Evolutionary conservation across 1,139 yeast genomes (phyloP), one percentile per base, ranked within the genome.

Genomic region (Pichiaceae sp.): DNA sequence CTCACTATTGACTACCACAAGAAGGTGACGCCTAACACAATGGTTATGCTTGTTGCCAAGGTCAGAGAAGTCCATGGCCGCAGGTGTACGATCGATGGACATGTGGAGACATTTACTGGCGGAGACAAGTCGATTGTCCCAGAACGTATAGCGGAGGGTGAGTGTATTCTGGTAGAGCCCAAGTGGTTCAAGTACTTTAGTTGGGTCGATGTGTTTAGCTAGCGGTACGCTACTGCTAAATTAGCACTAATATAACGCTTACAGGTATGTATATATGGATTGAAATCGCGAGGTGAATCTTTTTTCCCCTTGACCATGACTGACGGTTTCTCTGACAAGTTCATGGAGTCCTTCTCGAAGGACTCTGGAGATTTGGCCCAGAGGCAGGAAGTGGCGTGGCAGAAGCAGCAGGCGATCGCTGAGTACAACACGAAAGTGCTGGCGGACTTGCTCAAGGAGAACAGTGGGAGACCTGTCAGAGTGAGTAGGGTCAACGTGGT

Each of bases 51-150:
- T 37, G 66, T 68, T 38, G 95, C 94, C 0, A 66, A 72, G 38
- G 87, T 89, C 1, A 59, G 60, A 8, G 78, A 81, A 48, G 57
- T 63, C 11, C 78, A 79, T 44, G 96, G 96, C 1, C 66, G 98
- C 31, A 89, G 87, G 59, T 87, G 81, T 35, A 71, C 78, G 38
- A 83, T 86, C 34, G 66, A 72, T 28, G 96, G 96, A 2, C 55
- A 63, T 15, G 55, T 80, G 32, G 72, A 71, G 42, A 68, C 82
- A 1, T 53, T 75, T 32, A 63, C 66, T 1, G 53, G 58, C 3
- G 29, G 40, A 9, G 29, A 30, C 12, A 17, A 39, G 4, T 20
- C 36, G 2, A 19, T 32, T 2, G 54, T 62, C 3, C 49, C 62
- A 3, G 14, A 29, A 7, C 29, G 25, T 15, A 50, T 66, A 21